Percentiles rank a stretch among this genome's conserved stretches.
Evolutionary conservation across 1,139 yeast genomes (phyloP).

Genomic region (Williopsis jadinii): DNA sequence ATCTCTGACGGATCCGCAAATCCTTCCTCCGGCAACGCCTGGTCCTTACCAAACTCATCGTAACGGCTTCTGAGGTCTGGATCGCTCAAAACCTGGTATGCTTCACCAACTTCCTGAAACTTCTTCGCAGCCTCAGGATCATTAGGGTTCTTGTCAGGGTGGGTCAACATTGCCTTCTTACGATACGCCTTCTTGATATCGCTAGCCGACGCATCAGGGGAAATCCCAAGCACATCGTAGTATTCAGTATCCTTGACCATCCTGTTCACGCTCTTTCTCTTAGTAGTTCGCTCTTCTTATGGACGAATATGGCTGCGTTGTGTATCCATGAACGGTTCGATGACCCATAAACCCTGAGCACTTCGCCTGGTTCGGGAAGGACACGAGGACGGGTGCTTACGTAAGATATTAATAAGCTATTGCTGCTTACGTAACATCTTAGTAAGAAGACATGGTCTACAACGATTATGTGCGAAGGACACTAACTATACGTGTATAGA

Average conservation of each 20-base stretch:
- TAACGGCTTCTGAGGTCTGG: slow-evolving; percentile 51
- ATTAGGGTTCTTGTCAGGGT: slow-evolving; percentile 94
- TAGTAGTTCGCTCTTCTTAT: neutral
- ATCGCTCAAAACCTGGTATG: slow-evolving; percentile 63
- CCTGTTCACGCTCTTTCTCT: neutral
- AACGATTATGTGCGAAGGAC: too few relatives aligned
- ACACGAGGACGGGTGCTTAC: too few relatives aligned
- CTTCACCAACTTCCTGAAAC: slow-evolving; percentile 65
- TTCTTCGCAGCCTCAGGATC: slow-evolving; percentile 64
- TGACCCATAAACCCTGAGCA: too few relatives aligned
- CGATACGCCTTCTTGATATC: slow-evolving; percentile 94
- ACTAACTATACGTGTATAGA: too few relatives aligned
- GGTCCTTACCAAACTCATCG: slow-evolving; percentile 60
- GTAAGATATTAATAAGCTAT: too few relatives aligned
- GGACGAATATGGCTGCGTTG: too few relatives aligned
- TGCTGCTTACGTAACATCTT: too few relatives aligned
- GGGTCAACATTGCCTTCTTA: slow-evolving; percentile 78
- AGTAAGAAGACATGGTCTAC: too few relatives aligned
- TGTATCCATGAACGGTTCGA: too few relatives aligned
- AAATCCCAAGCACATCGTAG: slow-evolving; percentile 70
- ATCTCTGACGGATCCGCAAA: slow-evolving; percentile 72
- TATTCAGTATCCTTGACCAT: slow-evolving; percentile 95
- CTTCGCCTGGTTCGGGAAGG: too few relatives aligned
- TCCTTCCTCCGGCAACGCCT: slow-evolving; percentile 61
- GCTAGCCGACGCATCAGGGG: slow-evolving; percentile 64